Evolutionary conservation across 176 grass and related monocot species (phyloP), one percentile per base, ranked within the genome.

Genomic region (Carex cristatella): DNA sequence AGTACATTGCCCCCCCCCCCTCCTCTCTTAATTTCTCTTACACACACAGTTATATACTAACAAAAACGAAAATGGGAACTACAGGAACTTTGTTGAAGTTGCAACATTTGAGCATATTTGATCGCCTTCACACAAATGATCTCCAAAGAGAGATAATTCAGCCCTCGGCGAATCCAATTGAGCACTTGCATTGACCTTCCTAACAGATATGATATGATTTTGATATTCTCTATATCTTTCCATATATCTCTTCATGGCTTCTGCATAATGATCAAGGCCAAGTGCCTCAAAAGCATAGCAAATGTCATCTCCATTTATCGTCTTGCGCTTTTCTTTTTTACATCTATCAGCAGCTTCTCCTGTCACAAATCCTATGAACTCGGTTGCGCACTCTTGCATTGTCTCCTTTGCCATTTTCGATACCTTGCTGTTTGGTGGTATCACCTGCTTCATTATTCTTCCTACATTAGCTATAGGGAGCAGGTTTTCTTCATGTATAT

Each of bases 331-430:
- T 82, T 94, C 94, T 55, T 87, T 84, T 11, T 81, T 88, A 85
- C 94, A 97, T 54, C 86, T 79, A 38, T 94, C 94, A 0, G 89
- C 91, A 68, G 94, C 91, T 85, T 97, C 91, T 48, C 88, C 91
- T 1, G 89, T 92, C 79, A 97, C 88, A 65, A 97, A 97, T 83
- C 91, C 72, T 80, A 97, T 87, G 48, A 97, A 92, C 90, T 97
- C 94, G 0, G 94, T 89, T 33, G 87, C 86, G 5, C 94, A 97
- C 83, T 97, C 91, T 56, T 94, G 91, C 81, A 97, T 90, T 3
- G 86, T 89, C 86, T 97, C 91, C 73, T 94, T 97, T 10, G 91
- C 89, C 6, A 7, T 54, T 86, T 97, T 97, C 0, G 91, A 97
- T 32, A 97, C 88, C 90, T 94, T 97, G 37, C 89, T 88, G 55